phyloP scores from a whole-genome alignment of 2,329 filamentous ascomycete species.

The Aspergillus jensenii region DNA sequence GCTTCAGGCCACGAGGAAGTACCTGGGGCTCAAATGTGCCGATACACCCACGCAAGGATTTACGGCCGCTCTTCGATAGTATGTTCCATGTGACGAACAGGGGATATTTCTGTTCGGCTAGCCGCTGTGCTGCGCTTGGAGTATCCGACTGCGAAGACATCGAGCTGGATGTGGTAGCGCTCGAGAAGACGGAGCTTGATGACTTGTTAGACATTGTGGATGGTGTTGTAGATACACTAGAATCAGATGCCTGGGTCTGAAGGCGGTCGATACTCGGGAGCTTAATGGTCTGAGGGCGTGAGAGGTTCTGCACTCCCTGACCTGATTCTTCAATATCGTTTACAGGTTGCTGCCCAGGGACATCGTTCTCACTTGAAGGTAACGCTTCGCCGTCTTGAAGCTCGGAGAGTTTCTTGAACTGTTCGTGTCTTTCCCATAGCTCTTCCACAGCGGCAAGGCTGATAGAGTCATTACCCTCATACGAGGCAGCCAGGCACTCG shows the following conservation, averaged over 20 bases:
- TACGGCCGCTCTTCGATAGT: constrained; percentile 59
- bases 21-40: constrained; percentile 84
- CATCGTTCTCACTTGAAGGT: constrained; percentile 14
- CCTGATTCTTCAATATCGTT: constrained; percentile 21
- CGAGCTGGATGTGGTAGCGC: constrained; percentile 45
- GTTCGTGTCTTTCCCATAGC: constrained; percentile 60
- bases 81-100: constrained; percentile 97
- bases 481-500: constrained; percentile 75
- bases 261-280: constrained; percentile 35
- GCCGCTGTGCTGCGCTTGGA: constrained; percentile 22
- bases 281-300: constrained; percentile 26
- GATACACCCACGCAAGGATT: constrained; percentile 85
- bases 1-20: constrained; percentile 69
- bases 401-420: constrained; percentile 38
- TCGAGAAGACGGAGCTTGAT: constrained; percentile 45
- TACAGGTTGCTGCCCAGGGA: constrained; percentile 14
- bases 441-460: constrained; percentile 68
- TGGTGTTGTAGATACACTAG: constrained; percentile 40
- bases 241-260: constrained; percentile 37
- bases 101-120: constrained; percentile 58
- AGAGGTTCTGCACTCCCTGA: neutral
- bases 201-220: constrained; percentile 51
- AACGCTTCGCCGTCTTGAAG: constrained; percentile 25
- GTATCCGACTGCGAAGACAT: constrained; percentile 35
- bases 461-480: constrained; percentile 68